phyloP scores from a whole-genome alignment of 805 yeast genomes.

The Saccharomycopsis fibuligera region DNA sequence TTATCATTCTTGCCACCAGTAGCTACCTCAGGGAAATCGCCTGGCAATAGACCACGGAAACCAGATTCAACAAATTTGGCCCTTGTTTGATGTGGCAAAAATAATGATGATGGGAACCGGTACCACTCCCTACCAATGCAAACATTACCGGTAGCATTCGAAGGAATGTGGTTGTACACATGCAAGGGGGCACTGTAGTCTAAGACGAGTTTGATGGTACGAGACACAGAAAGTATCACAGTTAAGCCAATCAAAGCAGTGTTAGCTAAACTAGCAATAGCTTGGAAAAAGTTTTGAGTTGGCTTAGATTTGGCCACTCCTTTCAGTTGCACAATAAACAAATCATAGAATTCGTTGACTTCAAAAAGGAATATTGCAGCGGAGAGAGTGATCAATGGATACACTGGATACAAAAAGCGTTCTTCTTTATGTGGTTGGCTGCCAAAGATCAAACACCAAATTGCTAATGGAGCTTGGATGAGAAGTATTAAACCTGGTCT shows the following conservation, averaged over 20 bases:
- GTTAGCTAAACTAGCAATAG: slow-evolving; percentile 17
- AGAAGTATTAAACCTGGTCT: slow-evolving; percentile 22
- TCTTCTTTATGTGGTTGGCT: slow-evolving; percentile 91
- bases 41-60: slow-evolving; percentile 83
- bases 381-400: slow-evolving; percentile 57
- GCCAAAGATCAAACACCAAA: slow-evolving; percentile 66
- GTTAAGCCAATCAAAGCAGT: slow-evolving; percentile 5
- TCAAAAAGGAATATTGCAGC: slow-evolving; percentile 39
- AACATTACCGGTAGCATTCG: slow-evolving; percentile 39
- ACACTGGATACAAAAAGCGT: slow-evolving; percentile 80
- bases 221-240: slow-evolving; percentile 34
- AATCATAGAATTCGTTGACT: neutral
- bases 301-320: neutral
- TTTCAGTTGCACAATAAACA: neutral
- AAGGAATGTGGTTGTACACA: slow-evolving; percentile 43
- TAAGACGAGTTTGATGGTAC: slow-evolving; percentile 53
- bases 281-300: too few species aligned
- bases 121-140: slow-evolving; percentile 97
- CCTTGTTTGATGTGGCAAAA: slow-evolving; percentile 54
- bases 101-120: slow-evolving; percentile 83
- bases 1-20: too few species aligned
- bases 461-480: slow-evolving; percentile 41
- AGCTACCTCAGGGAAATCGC: slow-evolving; percentile 58
- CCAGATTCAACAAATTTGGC: slow-evolving; percentile 67
- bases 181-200: slow-evolving; percentile 72